Evolutionary conservation across 768 basidiomycete genomes (phyloP), one percentile per base, ranked within the genome.

Genomic region (Porpolomopsis calyptriformis): DNA sequence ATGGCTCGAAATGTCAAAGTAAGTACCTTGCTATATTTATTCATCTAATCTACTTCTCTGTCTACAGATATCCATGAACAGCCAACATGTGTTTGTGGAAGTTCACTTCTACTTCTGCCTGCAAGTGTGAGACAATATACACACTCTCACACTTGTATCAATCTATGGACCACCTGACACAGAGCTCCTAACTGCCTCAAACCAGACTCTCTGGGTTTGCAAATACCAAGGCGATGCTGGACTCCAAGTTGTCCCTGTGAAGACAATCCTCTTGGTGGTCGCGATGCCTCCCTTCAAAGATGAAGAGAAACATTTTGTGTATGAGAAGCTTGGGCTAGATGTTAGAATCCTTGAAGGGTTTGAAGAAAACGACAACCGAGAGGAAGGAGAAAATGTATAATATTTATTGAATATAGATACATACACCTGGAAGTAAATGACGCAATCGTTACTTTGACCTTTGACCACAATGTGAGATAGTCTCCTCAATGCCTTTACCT

Each of bases 311-410:
- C 33, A 29, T 22, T 60, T 54, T 38, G 36, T 59, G 24, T 35
- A 56, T 14, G 57, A 61, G 39, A 61, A 59, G 29, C 55, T 56
- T 14, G 57, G 59, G 0, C 9, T 60, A 1, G 56, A 58, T n/a
- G 37, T 57, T 0, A 47, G 48, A 2, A 20, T 49, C 9, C 31
- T 55, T 3, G 40, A 50, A 1, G 49, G 50, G 1, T 16, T 37
- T 2, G 16, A 12, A 43, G 20, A n/a, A n/a, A n/a, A n/a, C n/a
- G n/a, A n/a, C n/a, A n/a, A n/a, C n/a, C n/a, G n/a, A n/a, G n/a
- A n/a, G n/a, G n/a, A 46, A 12, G 18, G 6, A 6, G 50, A 50
- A 10, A n/a, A n/a, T n/a, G n/a, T n/a, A n/a, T n/a, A n/a, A n/a
- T n/a, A n/a, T n/a, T n/a, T n/a, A n/a, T n/a, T n/a, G n/a, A n/a